A percentile compares a stretch with the other conserved stretches of the same genome.
Evolutionary conservation across 1,139 yeast genomes (phyloP).

Genomic region (Pichia kudriavzevii): DNA sequence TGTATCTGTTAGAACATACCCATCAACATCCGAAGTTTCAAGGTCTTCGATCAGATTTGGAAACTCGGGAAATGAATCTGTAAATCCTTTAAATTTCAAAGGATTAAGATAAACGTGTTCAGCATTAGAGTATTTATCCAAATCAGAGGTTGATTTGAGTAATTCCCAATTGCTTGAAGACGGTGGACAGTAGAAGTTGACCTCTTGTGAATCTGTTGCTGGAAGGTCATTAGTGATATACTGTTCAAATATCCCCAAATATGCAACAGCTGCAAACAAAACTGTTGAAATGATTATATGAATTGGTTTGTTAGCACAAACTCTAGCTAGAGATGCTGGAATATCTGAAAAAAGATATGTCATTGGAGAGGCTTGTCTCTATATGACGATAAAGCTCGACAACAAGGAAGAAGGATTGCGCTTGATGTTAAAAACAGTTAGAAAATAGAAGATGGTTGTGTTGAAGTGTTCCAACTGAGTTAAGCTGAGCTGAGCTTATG

Average conservation of each 20-base stretch:
- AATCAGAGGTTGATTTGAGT: constrained; percentile 5
- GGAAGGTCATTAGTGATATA: constrained; percentile 37
- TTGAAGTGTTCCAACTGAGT: too few species aligned
- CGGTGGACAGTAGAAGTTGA: constrained; percentile 9
- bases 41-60: constrained; percentile 23
- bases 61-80: constrained; percentile 23
- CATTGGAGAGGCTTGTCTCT: too few species aligned
- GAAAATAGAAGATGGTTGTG: too few species aligned
- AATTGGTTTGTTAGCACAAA: constrained; percentile 79
- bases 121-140: constrained; percentile 12
- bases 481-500: too few species aligned
- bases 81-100: constrained; percentile 37
- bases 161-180: constrained; percentile 9
- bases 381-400: too few species aligned
- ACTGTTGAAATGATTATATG: constrained; percentile 75
- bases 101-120: constrained; percentile 45
- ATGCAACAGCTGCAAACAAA: constrained; percentile 72
- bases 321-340: constrained; percentile 46
- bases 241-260: constrained; percentile 74
- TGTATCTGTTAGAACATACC: constrained; percentile 26
- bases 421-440: too few species aligned
- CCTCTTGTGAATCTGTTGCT: constrained; percentile 3
- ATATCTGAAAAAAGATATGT: constrained; percentile 18
- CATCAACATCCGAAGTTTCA: constrained; percentile 22
- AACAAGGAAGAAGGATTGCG: too few species aligned